Conservation (phyloP, 1,139 yeast genomes). For the Geotrichum cucujoidarum region DNA sequence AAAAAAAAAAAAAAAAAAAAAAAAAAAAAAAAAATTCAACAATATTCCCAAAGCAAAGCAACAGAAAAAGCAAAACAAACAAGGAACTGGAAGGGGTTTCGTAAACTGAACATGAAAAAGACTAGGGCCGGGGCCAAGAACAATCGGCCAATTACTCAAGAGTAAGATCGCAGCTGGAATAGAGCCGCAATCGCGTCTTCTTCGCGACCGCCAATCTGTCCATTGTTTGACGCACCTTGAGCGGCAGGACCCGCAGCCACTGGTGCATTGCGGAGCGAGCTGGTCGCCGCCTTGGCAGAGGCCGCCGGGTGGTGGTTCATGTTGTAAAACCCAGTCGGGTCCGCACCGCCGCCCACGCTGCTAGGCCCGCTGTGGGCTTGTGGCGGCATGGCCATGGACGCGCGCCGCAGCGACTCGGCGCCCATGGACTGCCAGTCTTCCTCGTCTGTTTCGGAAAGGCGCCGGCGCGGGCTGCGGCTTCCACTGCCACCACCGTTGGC, state of each 20-base stretch:
- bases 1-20: not conserved
- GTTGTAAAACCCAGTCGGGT: not conserved
- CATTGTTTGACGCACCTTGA: not conserved
- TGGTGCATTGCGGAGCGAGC: slow-evolving; percentile 12
- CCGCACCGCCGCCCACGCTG: not conserved
- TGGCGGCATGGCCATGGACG: slow-evolving; percentile 10
- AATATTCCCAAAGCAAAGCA: not conserved
- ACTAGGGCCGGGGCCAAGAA: not conserved
- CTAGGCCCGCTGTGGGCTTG: not conserved
- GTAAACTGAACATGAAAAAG: not conserved
- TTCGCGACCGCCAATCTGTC: slow-evolving; percentile 12
- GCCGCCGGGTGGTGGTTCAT: slow-evolving; percentile 4
- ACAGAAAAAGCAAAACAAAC: slow-evolving; percentile 1
- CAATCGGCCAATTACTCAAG: not conserved
- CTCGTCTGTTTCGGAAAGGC: slow-evolving; percentile 67
- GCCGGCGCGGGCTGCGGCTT: slow-evolving; percentile 14
- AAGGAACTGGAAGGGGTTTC: not conserved
- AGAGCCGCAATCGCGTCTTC: slow-evolving; percentile 21
- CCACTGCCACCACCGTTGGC: slow-evolving; percentile 3
- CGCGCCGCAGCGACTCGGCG: slow-evolving; percentile 45
- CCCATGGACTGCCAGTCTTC: slow-evolving; percentile 95
- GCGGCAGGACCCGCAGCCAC: not conserved
- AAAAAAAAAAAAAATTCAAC: not conserved
- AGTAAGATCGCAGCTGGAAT: slow-evolving; percentile 16
- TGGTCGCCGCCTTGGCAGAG: slow-evolving; percentile 2